Base-by-base conservation (phyloP, 805 yeast species). In the Yamadazyma akitaensis region DNA sequence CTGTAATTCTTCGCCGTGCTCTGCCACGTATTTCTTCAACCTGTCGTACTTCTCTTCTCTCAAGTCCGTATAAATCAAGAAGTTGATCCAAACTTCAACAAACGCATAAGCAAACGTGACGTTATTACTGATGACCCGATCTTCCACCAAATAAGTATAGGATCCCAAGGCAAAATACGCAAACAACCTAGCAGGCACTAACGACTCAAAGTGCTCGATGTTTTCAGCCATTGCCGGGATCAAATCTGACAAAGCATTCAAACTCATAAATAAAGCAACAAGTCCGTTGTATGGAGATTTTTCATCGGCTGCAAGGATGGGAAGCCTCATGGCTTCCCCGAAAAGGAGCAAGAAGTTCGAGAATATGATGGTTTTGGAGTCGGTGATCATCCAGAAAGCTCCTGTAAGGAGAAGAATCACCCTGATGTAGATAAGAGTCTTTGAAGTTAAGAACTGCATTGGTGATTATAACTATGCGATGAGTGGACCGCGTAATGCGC, bases 61-160 rank as follows among this genome's bases (percentile, higher is more conserved):
- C 49, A 85, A 66, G 37, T 83, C 73, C 57, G 75, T 78, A 61
- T 73, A 84, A 30, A 83, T 72, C 52, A 85, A 65, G 48, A 83
- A 80, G 55, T 82, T 80, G 56, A 81, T 69, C 89, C 91, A 85
- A 28, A 84, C 74, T 61, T 85, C 94, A 51, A 78, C 56, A 51
- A 85, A 83, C 26, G 80, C 62, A 57, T 76, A 83, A 5, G 76
- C 66, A 51, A 85, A 83, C 3, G 83, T 77, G 39, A 80, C 65
- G 57, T 80, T 82, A 63, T 84, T 84, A 57, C 84, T 80, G n/a
- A 84, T 48, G 19, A 65, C 60, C 17, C 73, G 70, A 37, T 67
- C 61, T n/a, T 65, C 64, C 46, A 74, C 73, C 36, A 75, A 44
- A 56, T 80, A 81, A 21, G 82, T 63, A 51, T 72, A 73, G 3